Conservation (phyloP, 179 eudicot species). For the Beta lomatogona region DNA sequence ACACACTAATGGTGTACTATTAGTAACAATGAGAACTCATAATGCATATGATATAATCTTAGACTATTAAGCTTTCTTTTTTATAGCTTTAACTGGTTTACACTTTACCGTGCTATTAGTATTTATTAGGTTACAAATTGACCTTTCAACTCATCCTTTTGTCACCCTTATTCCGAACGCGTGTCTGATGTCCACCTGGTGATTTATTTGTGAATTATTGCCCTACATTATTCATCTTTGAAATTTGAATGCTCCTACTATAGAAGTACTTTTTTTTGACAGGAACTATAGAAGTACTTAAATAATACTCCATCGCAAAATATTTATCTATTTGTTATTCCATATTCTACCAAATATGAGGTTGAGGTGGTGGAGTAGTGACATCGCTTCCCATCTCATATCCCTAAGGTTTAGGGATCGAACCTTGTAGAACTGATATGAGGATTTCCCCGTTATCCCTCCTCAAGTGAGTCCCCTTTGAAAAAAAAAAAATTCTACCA, state of each 20-base stretch:
- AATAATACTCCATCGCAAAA: no score
- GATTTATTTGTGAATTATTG: background rate
- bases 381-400: no score
- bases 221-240: background rate
- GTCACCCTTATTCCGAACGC: conserved; percentile 1
- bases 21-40: conserved; percentile 11
- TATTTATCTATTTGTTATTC: no score
- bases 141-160: conserved; percentile 31
- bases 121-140: conserved; percentile 27
- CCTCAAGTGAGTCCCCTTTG: no score
- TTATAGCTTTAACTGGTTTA: background rate
- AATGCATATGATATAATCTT: background rate
- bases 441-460: no score
- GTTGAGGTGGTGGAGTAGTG: no score
- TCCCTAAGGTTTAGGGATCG: no score
- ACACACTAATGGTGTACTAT: conserved; percentile 23
- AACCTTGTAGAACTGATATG: no score
- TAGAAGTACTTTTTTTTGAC: no score
- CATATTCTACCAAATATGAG: no score
- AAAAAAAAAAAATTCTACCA: no score
- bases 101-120: conserved; percentile 1
- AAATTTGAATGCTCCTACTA: background rate
- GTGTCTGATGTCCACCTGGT: conserved; percentile 18
- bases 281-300: no score
- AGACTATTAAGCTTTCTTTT: conserved; percentile 10